phyloP scores from a whole-genome alignment of 768 basidiomycete species.

The Fibroporia radiculosa region DNA sequence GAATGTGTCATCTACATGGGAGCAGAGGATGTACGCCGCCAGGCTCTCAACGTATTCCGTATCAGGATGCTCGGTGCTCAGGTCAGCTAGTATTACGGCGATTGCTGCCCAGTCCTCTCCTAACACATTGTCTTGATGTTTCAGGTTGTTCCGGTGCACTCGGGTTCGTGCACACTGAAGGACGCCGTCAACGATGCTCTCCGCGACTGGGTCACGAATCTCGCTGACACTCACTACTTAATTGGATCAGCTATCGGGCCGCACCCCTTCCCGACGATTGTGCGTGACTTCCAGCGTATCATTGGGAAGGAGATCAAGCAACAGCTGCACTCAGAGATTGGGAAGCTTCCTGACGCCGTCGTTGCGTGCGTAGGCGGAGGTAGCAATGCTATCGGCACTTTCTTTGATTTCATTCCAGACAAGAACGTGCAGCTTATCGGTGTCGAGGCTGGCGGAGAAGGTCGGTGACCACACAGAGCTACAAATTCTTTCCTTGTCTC shows the following conservation, averaged over 20 bases:
- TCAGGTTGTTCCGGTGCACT: conserved; percentile 88
- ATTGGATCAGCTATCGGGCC: conserved; percentile 97
- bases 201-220: conserved; percentile 97
- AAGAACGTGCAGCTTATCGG: conserved; percentile 81
- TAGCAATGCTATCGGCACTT: conserved; percentile 95
- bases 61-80: conserved; percentile 97
- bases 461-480: conserved; percentile 28
- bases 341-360: conserved; percentile 89
- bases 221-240: conserved; percentile 90
- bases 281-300: conserved; percentile 94
- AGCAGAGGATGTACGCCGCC: conserved; percentile 90
- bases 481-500: background rate
- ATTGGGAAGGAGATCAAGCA: conserved; percentile 93
- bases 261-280: conserved; percentile 98
- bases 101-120: background rate
- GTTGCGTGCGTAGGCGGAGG: conserved; percentile 98
- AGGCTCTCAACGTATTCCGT: conserved; percentile 95
- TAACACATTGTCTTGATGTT: background rate
- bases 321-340: conserved; percentile 62
- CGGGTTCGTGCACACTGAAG: conserved; percentile 92
- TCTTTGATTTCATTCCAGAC: conserved; percentile 93
- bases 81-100: no score
- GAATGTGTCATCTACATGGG: conserved; percentile 99
- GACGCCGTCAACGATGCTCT: conserved; percentile 98
- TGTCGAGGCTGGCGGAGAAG: conserved; percentile 97